Evolutionary conservation across 768 basidiomycete species (phyloP).

Genomic region (Lentinula edodes): DNA sequence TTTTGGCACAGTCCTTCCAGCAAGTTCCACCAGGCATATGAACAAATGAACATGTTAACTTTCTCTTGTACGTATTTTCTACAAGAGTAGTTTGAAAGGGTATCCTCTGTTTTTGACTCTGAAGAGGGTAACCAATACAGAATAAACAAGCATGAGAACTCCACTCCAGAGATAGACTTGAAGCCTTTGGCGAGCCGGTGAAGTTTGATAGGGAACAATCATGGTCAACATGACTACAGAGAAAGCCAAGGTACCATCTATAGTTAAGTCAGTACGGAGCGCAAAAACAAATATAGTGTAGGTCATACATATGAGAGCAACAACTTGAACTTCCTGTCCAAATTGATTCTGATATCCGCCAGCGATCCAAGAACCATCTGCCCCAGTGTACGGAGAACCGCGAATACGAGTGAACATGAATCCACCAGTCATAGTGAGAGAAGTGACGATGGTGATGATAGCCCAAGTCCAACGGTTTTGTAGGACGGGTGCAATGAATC

Average conservation of each 20-base stretch:
- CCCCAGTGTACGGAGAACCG: conserved; percentile 60
- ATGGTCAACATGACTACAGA: conserved; percentile 78
- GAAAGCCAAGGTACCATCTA: conserved; percentile 80
- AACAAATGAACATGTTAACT: not conserved
- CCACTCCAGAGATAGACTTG: conserved; percentile 89
- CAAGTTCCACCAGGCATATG: not conserved
- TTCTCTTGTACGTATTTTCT: conserved; percentile 11
- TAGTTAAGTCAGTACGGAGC: conserved; percentile 7
- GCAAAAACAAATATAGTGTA: not conserved
- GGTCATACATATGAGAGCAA: conserved; percentile 78
- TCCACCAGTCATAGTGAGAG: conserved; percentile 85
- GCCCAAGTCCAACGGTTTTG: conserved; percentile 80
- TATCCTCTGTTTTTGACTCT: conserved; percentile 87
- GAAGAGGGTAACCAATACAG: conserved; percentile 82
- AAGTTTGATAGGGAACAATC: conserved; percentile 72
- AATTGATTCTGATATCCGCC: conserved; percentile 85
- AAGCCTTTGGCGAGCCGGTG: conserved; percentile 68
- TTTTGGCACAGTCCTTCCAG: not conserved
- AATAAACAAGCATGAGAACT: conserved; percentile 80
- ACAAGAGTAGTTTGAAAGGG: conserved; percentile 75
- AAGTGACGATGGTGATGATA: conserved; percentile 43
- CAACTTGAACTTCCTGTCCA: conserved; percentile 89
- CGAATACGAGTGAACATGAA: conserved; percentile 98
- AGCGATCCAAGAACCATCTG: conserved; percentile 76
- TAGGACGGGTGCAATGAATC: conserved; percentile 60